Conservation (phyloP, 257 asterid genomes). For the Capsicum rhomboideum region DNA sequence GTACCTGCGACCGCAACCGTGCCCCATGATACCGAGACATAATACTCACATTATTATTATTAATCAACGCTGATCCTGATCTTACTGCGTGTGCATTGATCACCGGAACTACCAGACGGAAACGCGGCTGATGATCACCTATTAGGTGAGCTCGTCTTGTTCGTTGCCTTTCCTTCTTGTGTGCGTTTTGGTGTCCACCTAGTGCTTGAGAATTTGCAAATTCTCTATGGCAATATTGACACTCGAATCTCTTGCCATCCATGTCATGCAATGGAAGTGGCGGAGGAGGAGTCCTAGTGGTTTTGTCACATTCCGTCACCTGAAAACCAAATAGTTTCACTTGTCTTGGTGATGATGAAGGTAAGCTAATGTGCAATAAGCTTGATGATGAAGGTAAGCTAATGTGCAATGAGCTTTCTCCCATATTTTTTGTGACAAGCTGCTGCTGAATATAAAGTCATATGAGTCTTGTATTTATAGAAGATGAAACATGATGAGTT, state of each 20-base stretch:
- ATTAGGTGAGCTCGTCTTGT: constrained; percentile 32
- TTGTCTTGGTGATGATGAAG: constrained; percentile 16
- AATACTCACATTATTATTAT: neutral
- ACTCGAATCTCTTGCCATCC: constrained; percentile 41
- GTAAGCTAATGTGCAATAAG: constrained; percentile 15
- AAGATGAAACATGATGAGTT: neutral
- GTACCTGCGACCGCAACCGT: constrained; percentile 18
- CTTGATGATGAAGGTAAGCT: constrained; percentile 16
- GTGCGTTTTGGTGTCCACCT: constrained; percentile 83
- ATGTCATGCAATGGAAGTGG: neutral
- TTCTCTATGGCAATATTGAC: constrained; percentile 52
- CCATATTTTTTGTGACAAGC: constrained; percentile 25
- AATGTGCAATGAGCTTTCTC: constrained; percentile 25
- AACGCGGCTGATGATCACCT: constrained; percentile 19
- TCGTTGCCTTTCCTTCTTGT: constrained; percentile 76
- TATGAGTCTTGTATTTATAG: neutral
- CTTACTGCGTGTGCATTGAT: constrained; percentile 35
- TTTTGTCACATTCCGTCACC: constrained; percentile 8
- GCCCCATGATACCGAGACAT: neutral
- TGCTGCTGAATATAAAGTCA: neutral
- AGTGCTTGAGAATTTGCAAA: constrained; percentile 71
- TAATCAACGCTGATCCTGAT: constrained; percentile 13
- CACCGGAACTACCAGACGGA: constrained; percentile 25
- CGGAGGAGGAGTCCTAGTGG: neutral
- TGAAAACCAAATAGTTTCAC: constrained; percentile 56